Base-by-base conservation (phyloP, 129 eudicot genomes). In the carrot (Daucus carota) region DNA sequence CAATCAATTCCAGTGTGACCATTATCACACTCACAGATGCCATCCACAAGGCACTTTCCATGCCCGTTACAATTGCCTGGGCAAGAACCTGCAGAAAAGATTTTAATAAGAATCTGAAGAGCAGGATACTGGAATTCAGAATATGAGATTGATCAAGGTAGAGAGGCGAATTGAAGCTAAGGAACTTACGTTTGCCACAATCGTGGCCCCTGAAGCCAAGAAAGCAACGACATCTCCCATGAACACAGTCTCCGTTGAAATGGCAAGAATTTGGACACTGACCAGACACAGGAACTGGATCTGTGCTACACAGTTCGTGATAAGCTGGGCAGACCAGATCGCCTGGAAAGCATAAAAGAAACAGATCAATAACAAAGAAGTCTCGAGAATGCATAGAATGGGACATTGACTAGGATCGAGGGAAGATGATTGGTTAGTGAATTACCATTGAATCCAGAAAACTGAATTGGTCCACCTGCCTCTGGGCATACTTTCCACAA, bases 1-100 rank as follows among this genome's bases (percentile, higher is more conserved):
- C 99, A 94, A 72, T 94, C 99, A 43, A 87, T 78, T 40, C 99
- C 99, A 32, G 99, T 89, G 84, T 77, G 90, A 59, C 96, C 97
- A 66, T 86, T 77, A 54, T 82, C 73, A 65, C 99, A 94, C 78
- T 82, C 83, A 75, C 99, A 94, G 70, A 79, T 80, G 54, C 99
- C 99, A 62, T 79, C 74, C 36, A 68, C 70, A 69, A 86, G 97
- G 76, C 99, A 94, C 82, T 83, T 84, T 11, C 99, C 99, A 24
- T 85, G 86, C 29, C 96, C 90, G 16, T 83, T 82, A 79, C 99
- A 94, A 42, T 89, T 86, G 73, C 84, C 81, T n/a, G 99, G 97
- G 71, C 99, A 94, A 48, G 86, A 84, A 47, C 90, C 99, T 94
- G 90, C 74, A 79, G 70, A 76, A 8, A 52, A 68, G 20, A 54